Evolutionary conservation across 805 yeast species (phyloP), one percentile per base, ranked within the genome.

Genomic region (Zygosaccharomyces lentus): DNA sequence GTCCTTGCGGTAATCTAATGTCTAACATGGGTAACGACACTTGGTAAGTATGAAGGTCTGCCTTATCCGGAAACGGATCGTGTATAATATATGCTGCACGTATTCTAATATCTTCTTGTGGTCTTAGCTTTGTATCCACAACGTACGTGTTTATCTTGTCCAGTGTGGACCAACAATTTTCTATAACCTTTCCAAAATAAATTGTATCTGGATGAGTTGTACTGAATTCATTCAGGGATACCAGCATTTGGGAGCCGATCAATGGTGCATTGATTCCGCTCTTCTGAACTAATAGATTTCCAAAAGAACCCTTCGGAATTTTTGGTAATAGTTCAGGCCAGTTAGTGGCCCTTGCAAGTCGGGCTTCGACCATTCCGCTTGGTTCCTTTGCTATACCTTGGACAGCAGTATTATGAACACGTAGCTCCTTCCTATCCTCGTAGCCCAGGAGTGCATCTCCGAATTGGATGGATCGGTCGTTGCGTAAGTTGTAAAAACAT

Each of bases 61-160:
- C 15, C 23, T 10, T 25, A 17, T 38, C 41, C 0, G 64, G 66
- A 54, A 72, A 78, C 4, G 85, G 85, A 56, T 81, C 83, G 35
- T 76, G 71, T 7, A 81, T 53, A 2, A 80, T 58, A 53, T 71
- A 71, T 0, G 76, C 70, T 43, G 74, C 77, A 34, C 76, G 66
- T 6, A 81, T 77, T 37, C 84, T 62, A 1, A 80, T 67, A 51
- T 77, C 82, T 44, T 65, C 67, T 26, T 73, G 53, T 12, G 81
- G 80, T 16, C 75, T 55, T 12, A 62, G 49, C 2, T 57, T 43
- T 2, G 61, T 64, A 53, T 78, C 83, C 2, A 69, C 55, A 2
- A 64, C 49, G 0, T 72, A 42, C 0, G 50, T 49, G 50, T 74
- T 78, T 34, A 81, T 67, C 26, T 54, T 57, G n/a, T 74, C 72